Evolutionary conservation across 305 asterid species (phyloP).

Genomic region (Stenogyne calaminthoides): DNA sequence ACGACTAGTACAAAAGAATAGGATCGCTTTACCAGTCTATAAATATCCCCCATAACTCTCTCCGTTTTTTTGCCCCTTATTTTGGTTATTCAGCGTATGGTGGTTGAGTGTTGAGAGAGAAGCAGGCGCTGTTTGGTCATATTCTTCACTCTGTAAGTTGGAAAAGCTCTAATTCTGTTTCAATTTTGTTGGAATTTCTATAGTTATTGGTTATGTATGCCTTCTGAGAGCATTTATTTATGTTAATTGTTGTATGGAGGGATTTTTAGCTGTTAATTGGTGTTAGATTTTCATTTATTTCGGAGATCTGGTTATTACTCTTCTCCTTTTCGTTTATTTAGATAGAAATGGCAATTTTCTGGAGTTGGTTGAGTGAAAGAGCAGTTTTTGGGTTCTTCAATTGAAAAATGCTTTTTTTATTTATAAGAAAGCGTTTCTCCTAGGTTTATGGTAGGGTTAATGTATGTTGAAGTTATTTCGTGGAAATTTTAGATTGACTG

Average conservation of each 20-base stretch:
- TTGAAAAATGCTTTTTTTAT: background rate
- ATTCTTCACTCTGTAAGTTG: constrained; percentile 39
- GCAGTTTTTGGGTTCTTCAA: constrained; percentile 1
- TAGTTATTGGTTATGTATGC: background rate
- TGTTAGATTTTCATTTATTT: constrained; percentile 7
- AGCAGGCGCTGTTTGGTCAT: constrained; percentile 28
- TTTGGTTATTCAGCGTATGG: constrained; percentile 8
- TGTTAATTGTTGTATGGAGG: constrained; percentile 22
- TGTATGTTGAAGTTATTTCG: constrained; percentile 1
- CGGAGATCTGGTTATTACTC: constrained; percentile 26
- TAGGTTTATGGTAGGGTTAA: constrained; percentile 3
- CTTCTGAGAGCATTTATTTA: background rate
- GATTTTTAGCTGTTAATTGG: constrained; percentile 4
- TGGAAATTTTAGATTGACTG: background rate
- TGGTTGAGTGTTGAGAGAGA: constrained; percentile 29
- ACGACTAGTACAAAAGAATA: constrained; percentile 36
- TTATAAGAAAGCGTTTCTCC: background rate
- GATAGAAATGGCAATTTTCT: constrained; percentile 9
- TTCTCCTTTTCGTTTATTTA: background rate
- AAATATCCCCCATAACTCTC: constrained; percentile 41
- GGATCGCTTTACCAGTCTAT: constrained; percentile 50
- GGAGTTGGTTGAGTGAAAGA: constrained; percentile 28
- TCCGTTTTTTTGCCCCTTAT: constrained; percentile 27
- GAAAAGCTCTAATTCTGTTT: background rate
- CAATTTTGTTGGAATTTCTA: background rate